phyloP scores from a whole-genome alignment of 176 grass and related monocot genomes.

The Bromus sterilis region DNA sequence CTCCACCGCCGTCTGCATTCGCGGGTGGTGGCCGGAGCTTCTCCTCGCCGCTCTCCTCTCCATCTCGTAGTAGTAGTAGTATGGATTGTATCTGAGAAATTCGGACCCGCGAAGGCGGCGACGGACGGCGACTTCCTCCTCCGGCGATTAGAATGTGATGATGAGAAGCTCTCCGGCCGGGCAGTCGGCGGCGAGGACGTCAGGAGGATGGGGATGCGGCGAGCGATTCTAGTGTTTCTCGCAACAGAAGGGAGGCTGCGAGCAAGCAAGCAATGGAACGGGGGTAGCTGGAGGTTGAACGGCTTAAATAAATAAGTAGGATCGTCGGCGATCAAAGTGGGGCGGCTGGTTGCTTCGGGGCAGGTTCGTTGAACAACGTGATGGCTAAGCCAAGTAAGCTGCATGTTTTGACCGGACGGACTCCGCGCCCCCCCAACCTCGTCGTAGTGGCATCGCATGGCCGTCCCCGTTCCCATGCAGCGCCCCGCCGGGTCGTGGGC shows the following conservation, averaged over 20 bases:
- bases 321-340: neutral
- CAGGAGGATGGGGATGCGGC: neutral
- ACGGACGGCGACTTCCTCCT: too few relatives aligned
- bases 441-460: too few relatives aligned
- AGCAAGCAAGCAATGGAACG: neutral
- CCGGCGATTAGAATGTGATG: neutral
- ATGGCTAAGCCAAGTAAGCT: neutral
- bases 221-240: too few relatives aligned
- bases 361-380: conserved; percentile 29
- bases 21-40: neutral
- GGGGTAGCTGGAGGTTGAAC: neutral
- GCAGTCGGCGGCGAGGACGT: neutral
- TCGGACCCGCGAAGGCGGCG: neutral
- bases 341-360: neutral
- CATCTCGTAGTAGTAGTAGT: neutral
- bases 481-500: neutral
- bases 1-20: neutral
- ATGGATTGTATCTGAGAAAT: neutral
- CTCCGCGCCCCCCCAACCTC: neutral
- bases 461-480: neutral
- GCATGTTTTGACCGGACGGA: conserved; percentile 13
- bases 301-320: neutral
- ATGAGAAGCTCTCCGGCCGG: neutral
- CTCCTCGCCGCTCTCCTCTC: neutral
- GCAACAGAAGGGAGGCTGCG: neutral